Conservation (phyloP, 2,329 filamentous ascomycete genomes). For the Rutstroemia sp. region DNA sequence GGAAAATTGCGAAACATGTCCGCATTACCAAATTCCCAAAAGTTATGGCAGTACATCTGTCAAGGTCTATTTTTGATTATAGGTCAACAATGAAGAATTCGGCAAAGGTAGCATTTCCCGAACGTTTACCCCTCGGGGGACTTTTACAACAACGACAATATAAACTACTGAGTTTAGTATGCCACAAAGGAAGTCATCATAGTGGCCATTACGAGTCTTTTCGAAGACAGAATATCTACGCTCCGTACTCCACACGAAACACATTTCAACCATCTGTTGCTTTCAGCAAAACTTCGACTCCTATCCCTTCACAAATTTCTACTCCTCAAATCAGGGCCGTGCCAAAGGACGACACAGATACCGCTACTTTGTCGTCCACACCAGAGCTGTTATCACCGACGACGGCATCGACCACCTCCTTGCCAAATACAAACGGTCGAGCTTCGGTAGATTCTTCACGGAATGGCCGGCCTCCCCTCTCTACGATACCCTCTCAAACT, state of each 20-base stretch:
- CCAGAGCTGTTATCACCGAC: constrained; percentile 25
- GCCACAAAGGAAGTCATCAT: constrained; percentile 91
- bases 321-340: constrained; percentile 30
- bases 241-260: constrained; percentile 76
- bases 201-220: constrained; percentile 98
- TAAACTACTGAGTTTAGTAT: constrained; percentile 78
- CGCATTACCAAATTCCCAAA: constrained; percentile 84
- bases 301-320: constrained; percentile 21
- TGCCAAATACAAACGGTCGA: constrained; percentile 17
- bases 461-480: constrained; percentile 9
- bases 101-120: constrained; percentile 88
- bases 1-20: constrained; percentile 80
- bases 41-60: constrained; percentile 85
- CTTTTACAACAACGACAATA: constrained; percentile 73
- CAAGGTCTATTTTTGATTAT: constrained; percentile 82
- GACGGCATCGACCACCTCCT: constrained; percentile 22
- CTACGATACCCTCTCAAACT: constrained; percentile 11
- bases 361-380: constrained; percentile 21
- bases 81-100: constrained; percentile 83
- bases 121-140: constrained; percentile 74
- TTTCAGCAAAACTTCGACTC: constrained; percentile 38
- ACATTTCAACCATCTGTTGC: constrained; percentile 69
- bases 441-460: constrained; percentile 10
- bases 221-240: constrained; percentile 70
- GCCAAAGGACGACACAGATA: constrained; percentile 18